A percentile compares a stretch with the other conserved stretches of the same genome.
Conservation (phyloP, 768 basidiomycete species). For the Suillus spraguei region DNA sequence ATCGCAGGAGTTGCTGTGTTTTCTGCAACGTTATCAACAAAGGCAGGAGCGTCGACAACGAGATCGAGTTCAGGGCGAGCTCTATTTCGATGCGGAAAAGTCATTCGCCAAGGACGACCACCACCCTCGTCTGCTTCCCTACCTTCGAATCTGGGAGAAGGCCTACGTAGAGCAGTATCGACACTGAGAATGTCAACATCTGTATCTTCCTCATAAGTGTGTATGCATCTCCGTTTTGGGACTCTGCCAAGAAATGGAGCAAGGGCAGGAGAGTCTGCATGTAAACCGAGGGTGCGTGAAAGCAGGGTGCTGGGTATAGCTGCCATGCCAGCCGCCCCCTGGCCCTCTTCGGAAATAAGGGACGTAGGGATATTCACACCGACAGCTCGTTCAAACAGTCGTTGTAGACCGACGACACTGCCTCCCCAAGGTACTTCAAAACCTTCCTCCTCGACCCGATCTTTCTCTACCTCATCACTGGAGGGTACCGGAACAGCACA, state of each 20-base stretch:
- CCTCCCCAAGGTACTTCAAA: constrained; percentile 35
- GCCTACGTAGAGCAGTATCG: constrained; percentile 7
- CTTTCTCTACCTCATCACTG: constrained; percentile 35
- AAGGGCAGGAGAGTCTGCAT: constrained; percentile 52
- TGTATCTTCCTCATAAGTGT: constrained; percentile 36
- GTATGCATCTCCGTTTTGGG: constrained; percentile 44
- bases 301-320: constrained; percentile 40
- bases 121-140: background rate
- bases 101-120: constrained; percentile 36
- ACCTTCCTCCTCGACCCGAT: constrained; percentile 42
- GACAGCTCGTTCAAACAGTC: constrained; percentile 54
- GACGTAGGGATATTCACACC: constrained; percentile 31
- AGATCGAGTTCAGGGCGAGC: constrained; percentile 42
- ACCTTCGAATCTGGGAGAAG: background rate
- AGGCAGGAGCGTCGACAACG: constrained; percentile 18
- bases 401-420: constrained; percentile 45
- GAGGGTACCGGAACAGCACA: constrained; percentile 41
- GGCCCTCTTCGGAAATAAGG: constrained; percentile 6
- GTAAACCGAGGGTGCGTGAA: constrained; percentile 50
- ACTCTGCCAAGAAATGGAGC: constrained; percentile 51
- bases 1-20: constrained; percentile 9
- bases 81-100: constrained; percentile 42
- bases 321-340: background rate
- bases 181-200: constrained; percentile 35
- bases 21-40: constrained; percentile 20